Evolutionary conservation across 345 rosid genomes (phyloP).

Genomic region (Rhodamnia rubescens): DNA sequence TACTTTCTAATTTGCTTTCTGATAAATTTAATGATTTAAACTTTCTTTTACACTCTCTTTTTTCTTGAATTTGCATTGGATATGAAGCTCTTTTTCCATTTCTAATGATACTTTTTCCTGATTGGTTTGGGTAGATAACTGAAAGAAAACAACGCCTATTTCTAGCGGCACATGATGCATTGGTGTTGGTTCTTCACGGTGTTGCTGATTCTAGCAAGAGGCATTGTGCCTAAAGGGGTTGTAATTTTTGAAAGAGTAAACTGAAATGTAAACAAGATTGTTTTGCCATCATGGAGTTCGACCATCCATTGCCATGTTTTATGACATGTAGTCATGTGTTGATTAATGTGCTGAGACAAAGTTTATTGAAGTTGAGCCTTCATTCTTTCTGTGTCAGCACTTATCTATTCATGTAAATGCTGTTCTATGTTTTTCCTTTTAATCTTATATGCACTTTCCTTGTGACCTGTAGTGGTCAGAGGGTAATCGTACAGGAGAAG

Average conservation of each 20-base stretch:
- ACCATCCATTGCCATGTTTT: background rate
- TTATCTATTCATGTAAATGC: background rate
- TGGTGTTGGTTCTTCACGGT: background rate
- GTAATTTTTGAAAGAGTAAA: background rate
- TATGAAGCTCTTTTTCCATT: background rate
- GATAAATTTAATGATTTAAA: background rate
- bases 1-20: background rate
- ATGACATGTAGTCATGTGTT: background rate
- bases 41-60: background rate
- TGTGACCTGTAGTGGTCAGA: conserved; percentile 56
- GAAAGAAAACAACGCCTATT: background rate
- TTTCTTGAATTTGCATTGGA: background rate
- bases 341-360: background rate
- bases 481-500: conserved; percentile 63
- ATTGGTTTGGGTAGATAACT: background rate
- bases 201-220: background rate
- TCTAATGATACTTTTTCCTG: background rate
- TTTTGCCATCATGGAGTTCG: background rate
- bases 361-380: background rate
- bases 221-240: background rate
- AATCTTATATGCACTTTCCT: background rate
- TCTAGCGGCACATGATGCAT: background rate
- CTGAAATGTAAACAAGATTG: background rate
- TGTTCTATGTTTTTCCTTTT: background rate
- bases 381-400: background rate